Percentiles rank a stretch among this genome's conserved stretches.
These are phyloP conservation scores for Emmonsia crescens DNA, from an alignment of 2,329 filamentous ascomycete genomes.

Conservation along the genomic window DNA sequence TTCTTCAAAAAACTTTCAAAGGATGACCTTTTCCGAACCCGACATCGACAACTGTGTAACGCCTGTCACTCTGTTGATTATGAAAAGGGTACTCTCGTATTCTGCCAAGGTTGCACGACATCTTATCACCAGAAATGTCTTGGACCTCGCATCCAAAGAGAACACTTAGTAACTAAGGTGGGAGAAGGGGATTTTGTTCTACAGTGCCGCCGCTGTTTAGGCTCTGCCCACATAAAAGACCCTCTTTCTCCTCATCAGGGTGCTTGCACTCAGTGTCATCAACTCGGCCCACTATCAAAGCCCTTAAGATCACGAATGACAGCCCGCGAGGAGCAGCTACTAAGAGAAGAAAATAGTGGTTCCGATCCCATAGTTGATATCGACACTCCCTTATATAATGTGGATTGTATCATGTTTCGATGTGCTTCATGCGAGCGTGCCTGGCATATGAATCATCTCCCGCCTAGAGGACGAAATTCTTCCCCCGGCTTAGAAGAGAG, in stretches of 20 bases:
- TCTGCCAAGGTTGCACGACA: slow-evolving; percentile 82
- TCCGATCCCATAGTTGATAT: slow-evolving; percentile 64
- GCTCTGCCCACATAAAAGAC: slow-evolving; percentile 58
- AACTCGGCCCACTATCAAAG: slow-evolving; percentile 55
- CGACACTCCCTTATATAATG: slow-evolving; percentile 58
- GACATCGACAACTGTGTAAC: slow-evolving; percentile 62
- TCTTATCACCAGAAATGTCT: slow-evolving; percentile 78
- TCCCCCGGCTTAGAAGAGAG: slow-evolving; percentile 16
- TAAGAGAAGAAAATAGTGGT: slow-evolving; percentile 67
- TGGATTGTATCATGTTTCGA: slow-evolving; percentile 67
- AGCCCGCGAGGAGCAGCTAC: slow-evolving; percentile 69
- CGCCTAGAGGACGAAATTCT: slow-evolving; percentile 31
- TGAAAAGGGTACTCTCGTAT: slow-evolving; percentile 60
- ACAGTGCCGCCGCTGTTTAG: slow-evolving; percentile 80
- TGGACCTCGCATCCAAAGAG: slow-evolving; percentile 58
- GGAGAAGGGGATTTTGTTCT: slow-evolving; percentile 67
- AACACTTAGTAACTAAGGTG: slow-evolving; percentile 87
- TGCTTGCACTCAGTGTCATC: slow-evolving; percentile 59
- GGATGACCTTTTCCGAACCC: slow-evolving; percentile 55
- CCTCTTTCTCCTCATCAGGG: slow-evolving; percentile 56
- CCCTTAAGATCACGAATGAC: slow-evolving; percentile 66
- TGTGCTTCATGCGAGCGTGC: slow-evolving; percentile 65
- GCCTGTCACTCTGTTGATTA: slow-evolving; percentile 51
- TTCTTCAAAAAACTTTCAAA: slow-evolving; percentile 53
- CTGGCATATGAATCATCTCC: slow-evolving; percentile 78